These are phyloP conservation scores for Platanthera zijinensis DNA, from an alignment of 106 monocot genomes.

Conservation along the genomic window DNA sequence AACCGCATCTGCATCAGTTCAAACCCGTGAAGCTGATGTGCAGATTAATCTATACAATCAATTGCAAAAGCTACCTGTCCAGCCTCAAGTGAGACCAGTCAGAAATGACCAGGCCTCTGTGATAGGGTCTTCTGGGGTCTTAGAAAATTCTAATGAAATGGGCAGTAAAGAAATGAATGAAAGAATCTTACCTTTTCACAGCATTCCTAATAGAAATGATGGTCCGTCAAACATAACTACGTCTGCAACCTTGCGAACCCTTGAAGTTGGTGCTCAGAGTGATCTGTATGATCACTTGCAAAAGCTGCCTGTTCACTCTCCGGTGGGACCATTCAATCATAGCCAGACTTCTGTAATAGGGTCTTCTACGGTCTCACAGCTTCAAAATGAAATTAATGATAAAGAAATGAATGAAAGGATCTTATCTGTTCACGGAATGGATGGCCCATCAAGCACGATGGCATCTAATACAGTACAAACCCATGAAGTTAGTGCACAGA, in stretches of 20 bases:
- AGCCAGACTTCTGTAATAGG: background rate
- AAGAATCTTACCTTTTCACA: constrained; percentile 1
- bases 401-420: constrained; percentile 7
- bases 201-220: constrained; percentile 15
- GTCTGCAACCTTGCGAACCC: constrained; percentile 15
- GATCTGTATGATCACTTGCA: constrained; percentile 16
- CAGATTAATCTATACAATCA: constrained; percentile 15
- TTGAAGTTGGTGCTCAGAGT: constrained; percentile 9
- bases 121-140: background rate
- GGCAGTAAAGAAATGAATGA: constrained; percentile 10
- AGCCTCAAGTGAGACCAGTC: background rate
- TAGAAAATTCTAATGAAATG: constrained; percentile 13
- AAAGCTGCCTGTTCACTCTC: background rate
- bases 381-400: constrained; percentile 12
- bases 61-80: background rate
- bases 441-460: too few relatives aligned
- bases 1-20: constrained; percentile 14
- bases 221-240: constrained; percentile 10
- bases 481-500: too few relatives aligned
- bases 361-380: background rate
- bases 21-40: constrained; percentile 8
- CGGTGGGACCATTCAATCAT: background rate
- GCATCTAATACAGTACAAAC: too few relatives aligned
- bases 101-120: background rate
- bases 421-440: constrained; percentile 7